A percentile compares a stretch with the other conserved stretches of the same genome.
Evolutionary conservation across 2,329 filamentous ascomycete genomes (phyloP).

Genomic region (Fusarium phyllophilum): DNA sequence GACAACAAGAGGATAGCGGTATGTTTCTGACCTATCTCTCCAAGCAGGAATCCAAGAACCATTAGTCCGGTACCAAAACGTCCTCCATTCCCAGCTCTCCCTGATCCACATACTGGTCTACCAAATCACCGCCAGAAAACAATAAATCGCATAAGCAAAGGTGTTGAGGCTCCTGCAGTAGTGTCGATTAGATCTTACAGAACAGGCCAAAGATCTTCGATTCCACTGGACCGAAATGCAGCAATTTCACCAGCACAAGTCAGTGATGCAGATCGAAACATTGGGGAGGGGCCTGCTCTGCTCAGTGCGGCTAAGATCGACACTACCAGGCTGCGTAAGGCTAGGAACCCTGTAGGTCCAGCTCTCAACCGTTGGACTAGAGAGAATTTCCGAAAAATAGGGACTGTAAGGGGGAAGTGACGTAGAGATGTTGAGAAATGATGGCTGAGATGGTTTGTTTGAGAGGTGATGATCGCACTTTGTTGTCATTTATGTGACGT

Average conservation of each 20-base stretch:
- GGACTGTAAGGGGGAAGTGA: constrained; percentile 4
- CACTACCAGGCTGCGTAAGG: not conserved
- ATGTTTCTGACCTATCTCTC: not conserved
- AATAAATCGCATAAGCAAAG: not conserved
- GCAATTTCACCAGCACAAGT: not conserved
- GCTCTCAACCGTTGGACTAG: not conserved
- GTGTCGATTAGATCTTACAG: not conserved
- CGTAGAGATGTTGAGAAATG: not conserved
- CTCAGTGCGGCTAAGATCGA: not conserved
- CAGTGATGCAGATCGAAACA: constrained; percentile 1
- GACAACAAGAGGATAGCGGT: too few species aligned
- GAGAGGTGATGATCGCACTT: not conserved
- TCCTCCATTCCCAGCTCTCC: not conserved
- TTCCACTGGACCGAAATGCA: not conserved
- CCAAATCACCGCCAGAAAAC: not conserved
- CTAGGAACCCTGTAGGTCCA: not conserved
- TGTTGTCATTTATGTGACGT: not conserved
- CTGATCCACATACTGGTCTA: not conserved
- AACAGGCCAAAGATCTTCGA: not conserved
- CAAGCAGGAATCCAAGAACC: not conserved
- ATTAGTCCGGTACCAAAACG: not conserved
- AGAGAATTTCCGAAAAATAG: not conserved
- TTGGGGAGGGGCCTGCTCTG: not conserved
- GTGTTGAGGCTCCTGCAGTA: not conserved
- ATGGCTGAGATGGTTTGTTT: not conserved